Percentiles rank a stretch among this genome's conserved stretches.
Conservation (phyloP, 2,329 filamentous ascomycete species). For the Phyllosticta citrichinensis region DNA sequence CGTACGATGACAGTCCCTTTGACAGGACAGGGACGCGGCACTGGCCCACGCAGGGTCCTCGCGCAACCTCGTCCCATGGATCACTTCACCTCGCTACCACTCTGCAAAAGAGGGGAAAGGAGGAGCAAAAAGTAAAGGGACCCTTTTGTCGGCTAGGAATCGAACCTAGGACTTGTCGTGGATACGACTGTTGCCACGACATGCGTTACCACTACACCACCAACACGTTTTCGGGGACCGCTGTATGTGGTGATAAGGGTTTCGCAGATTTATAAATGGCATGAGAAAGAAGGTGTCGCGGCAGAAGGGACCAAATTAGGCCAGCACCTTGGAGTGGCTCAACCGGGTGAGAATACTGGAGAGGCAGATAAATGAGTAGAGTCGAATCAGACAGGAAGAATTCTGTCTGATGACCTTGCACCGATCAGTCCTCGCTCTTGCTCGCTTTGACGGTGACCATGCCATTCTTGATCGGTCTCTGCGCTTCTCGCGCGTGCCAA, state of each 20-base stretch:
- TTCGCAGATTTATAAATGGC: not conserved
- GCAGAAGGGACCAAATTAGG: not conserved
- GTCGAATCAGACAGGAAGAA: too few relatives aligned
- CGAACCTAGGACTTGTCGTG: not conserved
- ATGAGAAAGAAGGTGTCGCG: not conserved
- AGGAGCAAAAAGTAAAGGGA: not conserved
- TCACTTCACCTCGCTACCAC: not conserved
- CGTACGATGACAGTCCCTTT: not conserved
- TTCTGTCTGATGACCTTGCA: too few relatives aligned
- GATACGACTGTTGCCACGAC: not conserved
- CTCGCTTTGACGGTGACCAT: too few relatives aligned
- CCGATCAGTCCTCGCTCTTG: too few relatives aligned
- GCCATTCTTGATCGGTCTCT: too few relatives aligned
- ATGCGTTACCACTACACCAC: not conserved
- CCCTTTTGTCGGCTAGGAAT: not conserved
- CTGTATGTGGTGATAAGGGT: not conserved
- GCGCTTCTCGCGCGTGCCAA: too few relatives aligned
- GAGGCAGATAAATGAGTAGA: too few relatives aligned
- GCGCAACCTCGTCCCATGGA: not conserved
- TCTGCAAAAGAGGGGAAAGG: not conserved
- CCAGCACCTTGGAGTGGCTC: not conserved
- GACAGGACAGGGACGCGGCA: not conserved
- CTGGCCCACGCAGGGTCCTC: not conserved
- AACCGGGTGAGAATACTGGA: too few relatives aligned
- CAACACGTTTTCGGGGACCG: not conserved